Evolutionary conservation across 768 basidiomycete species (phyloP).

Genomic region (Hemileccinum impolitum): DNA sequence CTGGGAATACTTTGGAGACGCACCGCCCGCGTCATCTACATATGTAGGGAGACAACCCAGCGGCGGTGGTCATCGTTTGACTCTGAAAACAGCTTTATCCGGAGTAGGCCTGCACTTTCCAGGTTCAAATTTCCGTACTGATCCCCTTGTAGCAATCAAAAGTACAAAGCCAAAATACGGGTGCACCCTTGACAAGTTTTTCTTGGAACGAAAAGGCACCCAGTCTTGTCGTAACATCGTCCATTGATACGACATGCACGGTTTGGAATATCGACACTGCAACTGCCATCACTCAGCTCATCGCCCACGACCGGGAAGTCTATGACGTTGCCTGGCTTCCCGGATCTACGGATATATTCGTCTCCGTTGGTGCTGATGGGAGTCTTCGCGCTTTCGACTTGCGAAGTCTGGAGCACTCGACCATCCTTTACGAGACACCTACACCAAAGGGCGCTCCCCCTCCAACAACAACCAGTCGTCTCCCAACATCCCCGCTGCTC

Average conservation of each 20-base stretch:
- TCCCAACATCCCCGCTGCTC: constrained; percentile 76
- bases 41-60: constrained; percentile 69
- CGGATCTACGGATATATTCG: constrained; percentile 92
- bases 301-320: constrained; percentile 94
- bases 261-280: constrained; percentile 98
- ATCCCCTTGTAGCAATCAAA: constrained; percentile 68
- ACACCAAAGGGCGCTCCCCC: constrained; percentile 69
- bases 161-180: constrained; percentile 76
- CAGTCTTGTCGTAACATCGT: constrained; percentile 90
- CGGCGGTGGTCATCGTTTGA: constrained; percentile 58
- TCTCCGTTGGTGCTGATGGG: constrained; percentile 97
- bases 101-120: constrained; percentile 53
- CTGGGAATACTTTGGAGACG: constrained; percentile 83
- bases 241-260: constrained; percentile 98
- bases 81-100: constrained; percentile 73
- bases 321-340: constrained; percentile 99
- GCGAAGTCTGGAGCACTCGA: constrained; percentile 94
- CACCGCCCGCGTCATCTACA: constrained; percentile 48
- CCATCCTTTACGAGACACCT: constrained; percentile 94
- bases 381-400: constrained; percentile 95
- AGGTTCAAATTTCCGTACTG: constrained; percentile 6
- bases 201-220: constrained; percentile 96
- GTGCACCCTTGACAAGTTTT: constrained; percentile 93
- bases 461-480: constrained; percentile 58
- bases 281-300: constrained; percentile 93